Evolutionary conservation across 441 rosid genomes (phyloP).

Genomic region (Manihot esculenta): DNA sequence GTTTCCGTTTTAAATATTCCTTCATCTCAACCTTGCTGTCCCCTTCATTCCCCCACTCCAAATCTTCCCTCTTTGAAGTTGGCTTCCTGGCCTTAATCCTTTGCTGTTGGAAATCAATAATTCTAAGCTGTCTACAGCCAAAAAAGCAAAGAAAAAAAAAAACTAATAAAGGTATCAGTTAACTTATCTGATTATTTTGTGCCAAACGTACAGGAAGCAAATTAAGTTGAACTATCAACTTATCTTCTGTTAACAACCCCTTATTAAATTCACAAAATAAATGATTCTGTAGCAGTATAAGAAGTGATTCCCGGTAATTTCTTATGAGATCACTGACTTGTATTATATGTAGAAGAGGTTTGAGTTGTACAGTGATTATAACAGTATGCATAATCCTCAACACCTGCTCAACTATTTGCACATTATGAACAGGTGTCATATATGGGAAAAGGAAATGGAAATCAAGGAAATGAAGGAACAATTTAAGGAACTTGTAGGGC

Average conservation of each 20-base stretch:
- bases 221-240: slow-evolving; percentile 2
- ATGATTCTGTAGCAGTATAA: neutral
- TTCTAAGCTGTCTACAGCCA: neutral
- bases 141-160: neutral
- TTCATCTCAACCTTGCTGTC: too few species aligned
- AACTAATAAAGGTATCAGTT: neutral
- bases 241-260: neutral
- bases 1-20: too few species aligned
- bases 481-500: slow-evolving; percentile 77
- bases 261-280: neutral
- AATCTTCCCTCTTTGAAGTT: neutral
- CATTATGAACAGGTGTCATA: slow-evolving; percentile 60
- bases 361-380: neutral
- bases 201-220: slow-evolving; percentile 1
- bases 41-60: neutral
- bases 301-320: neutral
- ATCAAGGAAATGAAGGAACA: slow-evolving; percentile 95
- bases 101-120: neutral
- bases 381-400: too few species aligned
- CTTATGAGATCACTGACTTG: too few species aligned
- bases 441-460: slow-evolving; percentile 91
- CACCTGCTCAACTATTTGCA: neutral
- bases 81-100: too few species aligned
- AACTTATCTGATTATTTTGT: neutral
- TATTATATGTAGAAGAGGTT: too few species aligned